Base-by-base conservation (phyloP, 2,329 filamentous ascomycete species). In the Aspergillus floridensis region DNA sequence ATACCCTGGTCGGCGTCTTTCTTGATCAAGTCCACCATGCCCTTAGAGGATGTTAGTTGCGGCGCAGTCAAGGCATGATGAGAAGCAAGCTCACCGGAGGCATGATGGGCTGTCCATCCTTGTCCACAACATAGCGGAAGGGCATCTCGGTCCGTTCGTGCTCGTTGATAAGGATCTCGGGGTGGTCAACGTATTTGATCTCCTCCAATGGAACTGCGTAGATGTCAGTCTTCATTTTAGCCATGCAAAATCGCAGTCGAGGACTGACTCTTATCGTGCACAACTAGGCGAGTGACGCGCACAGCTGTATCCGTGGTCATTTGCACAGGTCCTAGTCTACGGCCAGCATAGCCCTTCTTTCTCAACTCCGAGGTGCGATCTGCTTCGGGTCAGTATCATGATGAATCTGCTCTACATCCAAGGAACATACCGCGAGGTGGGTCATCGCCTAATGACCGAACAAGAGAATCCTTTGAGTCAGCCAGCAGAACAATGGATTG, bases 231-330 rank as follows among this genome's bases (percentile, higher is more conserved):
- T 46, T 16, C n/a, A 22, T 35, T 11, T 29, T 16, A 8, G 3
- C 7, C 16, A 44, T 7, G 16, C 5, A 12, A 19, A 14, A 2
- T 44, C 38, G 38, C 32, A 35, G 38, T 44, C 38, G 38, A 44
- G 38, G 38, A 44, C 38, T 58, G 55, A 96, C 93, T 84, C 79
- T 89, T 89, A 65, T 93, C 86, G 70, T 96, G 90, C 11, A 93
- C 87, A 5, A 98, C 90, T 67, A 96, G 88, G 65, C 95, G 86
- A 32, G 95, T 98, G 49, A 97, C 93, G 66, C 95, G 85, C 53
- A 97, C 95, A 4, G 95, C 95, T 21, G 95, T 99, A 74, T 99
- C 95, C 4, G 95, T 99, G 3, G 95, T 98, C 93, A 99, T 97
- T 77, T 99, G 95, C 68, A 93, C 88, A 7, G 93, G 91, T 0